A percentile compares a stretch with the other conserved stretches of the same genome.
Evolutionary conservation across 179 eudicot species (phyloP).

Genomic region (Spinacia oleracea): DNA sequence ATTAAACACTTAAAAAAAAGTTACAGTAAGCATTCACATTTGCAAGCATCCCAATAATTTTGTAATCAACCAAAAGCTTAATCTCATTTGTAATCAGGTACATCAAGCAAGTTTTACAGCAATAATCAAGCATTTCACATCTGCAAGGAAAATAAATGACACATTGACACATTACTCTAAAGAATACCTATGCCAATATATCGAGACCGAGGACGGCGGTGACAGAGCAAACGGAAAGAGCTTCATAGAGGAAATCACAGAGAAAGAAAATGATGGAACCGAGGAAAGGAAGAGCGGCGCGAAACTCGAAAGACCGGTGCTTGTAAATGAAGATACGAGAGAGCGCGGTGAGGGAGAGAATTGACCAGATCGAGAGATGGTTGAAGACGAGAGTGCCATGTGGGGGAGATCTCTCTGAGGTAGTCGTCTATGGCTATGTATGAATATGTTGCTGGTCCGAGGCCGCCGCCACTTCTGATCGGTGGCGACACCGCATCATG

Average conservation of each 20-base stretch:
- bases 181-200: slow-evolving; percentile 82
- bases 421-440: slow-evolving; percentile 83
- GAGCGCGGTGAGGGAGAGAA: slow-evolving; percentile 56
- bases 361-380: slow-evolving; percentile 67
- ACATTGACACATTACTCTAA: too few relatives aligned
- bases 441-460: slow-evolving; percentile 64
- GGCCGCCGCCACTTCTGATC: slow-evolving; percentile 31
- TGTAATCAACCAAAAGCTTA: too few relatives aligned
- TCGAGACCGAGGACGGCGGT: slow-evolving; percentile 89
- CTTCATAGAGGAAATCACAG: slow-evolving; percentile 64
- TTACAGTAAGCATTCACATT: too few relatives aligned
- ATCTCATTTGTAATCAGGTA: too few relatives aligned
- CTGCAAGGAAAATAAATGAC: too few relatives aligned
- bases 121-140: too few relatives aligned
- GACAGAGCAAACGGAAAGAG: slow-evolving; percentile 79
- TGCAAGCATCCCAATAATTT: too few relatives aligned
- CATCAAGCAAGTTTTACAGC: too few relatives aligned
- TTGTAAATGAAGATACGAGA: slow-evolving; percentile 65
- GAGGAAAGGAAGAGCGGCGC: slow-evolving; percentile 68
- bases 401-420: slow-evolving; percentile 67
- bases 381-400: slow-evolving; percentile 74
- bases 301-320: slow-evolving; percentile 85
- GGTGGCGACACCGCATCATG: slow-evolving; percentile 30
- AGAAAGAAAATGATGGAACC: slow-evolving; percentile 66
- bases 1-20: too few relatives aligned